A percentile compares a stretch with the other conserved stretches of the same genome.
Evolutionary conservation across 768 basidiomycete genomes (phyloP).

Genomic region (Pleurotus tuber-regium): DNA sequence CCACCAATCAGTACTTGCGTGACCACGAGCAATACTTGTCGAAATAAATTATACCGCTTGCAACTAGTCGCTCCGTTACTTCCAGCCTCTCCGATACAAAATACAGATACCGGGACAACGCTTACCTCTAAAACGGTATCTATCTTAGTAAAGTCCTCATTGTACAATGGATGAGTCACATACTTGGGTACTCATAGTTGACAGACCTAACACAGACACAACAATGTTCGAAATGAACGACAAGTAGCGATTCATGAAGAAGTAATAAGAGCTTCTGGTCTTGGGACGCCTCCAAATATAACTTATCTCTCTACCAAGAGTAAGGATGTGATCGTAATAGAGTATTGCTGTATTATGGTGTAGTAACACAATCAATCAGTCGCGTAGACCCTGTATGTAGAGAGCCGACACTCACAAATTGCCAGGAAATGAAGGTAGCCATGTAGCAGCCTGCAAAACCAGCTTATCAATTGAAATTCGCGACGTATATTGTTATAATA

Average conservation of each 20-base stretch:
- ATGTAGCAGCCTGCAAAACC: background rate
- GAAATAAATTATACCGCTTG: no score
- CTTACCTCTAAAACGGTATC: conserved; percentile 14
- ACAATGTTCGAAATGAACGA: conserved; percentile 37
- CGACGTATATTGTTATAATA: background rate
- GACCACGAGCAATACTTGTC: no score
- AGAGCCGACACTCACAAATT: background rate
- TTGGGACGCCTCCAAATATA: conserved; percentile 44
- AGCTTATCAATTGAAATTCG: background rate
- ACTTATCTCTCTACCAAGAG: conserved; percentile 38
- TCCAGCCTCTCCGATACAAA: no score
- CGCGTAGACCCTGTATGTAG: background rate
- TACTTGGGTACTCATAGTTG: conserved; percentile 22
- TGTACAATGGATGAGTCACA: conserved; percentile 3
- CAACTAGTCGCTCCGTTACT: no score
- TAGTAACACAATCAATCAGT: background rate
- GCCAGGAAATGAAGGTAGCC: background rate
- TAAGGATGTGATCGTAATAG: conserved; percentile 38
- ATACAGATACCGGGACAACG: no score
- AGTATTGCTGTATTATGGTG: conserved; percentile 26
- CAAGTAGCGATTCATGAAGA: conserved; percentile 50
- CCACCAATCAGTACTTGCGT: conserved; percentile 24
- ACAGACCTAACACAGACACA: conserved; percentile 28
- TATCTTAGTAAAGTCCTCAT: background rate
- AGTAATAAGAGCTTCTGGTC: conserved; percentile 36